A percentile compares a stretch with the other conserved stretches of the same genome.
Conservation (phyloP, 805 yeast genomes). For the Blastobotrys peoriensis region DNA sequence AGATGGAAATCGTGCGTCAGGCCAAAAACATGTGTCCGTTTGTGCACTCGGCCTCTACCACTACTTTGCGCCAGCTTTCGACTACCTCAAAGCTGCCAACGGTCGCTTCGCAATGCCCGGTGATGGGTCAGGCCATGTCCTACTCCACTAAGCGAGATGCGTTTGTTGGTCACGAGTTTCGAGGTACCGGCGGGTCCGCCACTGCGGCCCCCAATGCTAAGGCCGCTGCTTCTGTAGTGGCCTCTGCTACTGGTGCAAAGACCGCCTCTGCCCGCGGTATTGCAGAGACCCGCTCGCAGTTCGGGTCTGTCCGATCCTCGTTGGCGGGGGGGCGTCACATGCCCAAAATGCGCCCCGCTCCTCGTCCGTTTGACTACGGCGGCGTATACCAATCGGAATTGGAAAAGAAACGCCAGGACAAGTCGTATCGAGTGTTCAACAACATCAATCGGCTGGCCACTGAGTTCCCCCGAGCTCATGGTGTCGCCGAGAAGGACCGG, state of each 20-base stretch:
- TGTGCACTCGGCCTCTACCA: conserved; percentile 52
- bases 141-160: conserved; percentile 4
- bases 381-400: conserved; percentile 65
- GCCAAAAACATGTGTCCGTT: conserved; percentile 83
- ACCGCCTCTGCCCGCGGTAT: too few relatives aligned
- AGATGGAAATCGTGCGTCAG: conserved; percentile 76
- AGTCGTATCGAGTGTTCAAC: conserved; percentile 93
- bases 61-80: conserved; percentile 54
- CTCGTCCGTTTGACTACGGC: conserved; percentile 55
- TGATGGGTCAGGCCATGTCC: conserved; percentile 73
- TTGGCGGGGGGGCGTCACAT: neutral
- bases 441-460: conserved; percentile 93
- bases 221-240: neutral
- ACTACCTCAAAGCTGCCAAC: conserved; percentile 37
- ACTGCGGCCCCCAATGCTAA: conserved; percentile 3
- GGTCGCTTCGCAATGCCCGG: conserved; percentile 79
- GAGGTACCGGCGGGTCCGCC: conserved; percentile 11
- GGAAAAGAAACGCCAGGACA: conserved; percentile 70
- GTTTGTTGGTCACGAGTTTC: neutral
- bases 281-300: neutral
- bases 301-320: neutral
- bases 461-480: conserved; percentile 91
- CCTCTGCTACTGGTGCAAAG: neutral
- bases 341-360: neutral
- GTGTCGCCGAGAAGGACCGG: conserved; percentile 62